These are phyloP conservation scores for Apium graveolens DNA, from an alignment of 129 eudicot genomes.

Conservation along the genomic window DNA sequence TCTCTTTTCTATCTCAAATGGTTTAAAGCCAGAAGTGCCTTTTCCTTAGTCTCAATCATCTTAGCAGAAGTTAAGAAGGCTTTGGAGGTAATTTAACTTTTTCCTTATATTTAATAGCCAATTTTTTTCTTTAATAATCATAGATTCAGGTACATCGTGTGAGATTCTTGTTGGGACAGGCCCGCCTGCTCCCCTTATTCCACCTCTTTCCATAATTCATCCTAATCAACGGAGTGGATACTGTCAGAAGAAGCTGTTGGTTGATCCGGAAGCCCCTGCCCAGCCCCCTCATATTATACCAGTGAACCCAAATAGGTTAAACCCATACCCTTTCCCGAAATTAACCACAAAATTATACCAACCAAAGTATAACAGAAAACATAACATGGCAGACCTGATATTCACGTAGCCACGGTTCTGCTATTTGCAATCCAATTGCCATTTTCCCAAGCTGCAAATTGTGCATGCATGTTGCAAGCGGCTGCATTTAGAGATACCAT, in stretches of 20 bases:
- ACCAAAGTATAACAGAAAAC: not conserved
- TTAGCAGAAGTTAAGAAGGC: not conserved
- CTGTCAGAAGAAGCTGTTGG: too few species aligned
- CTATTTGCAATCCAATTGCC: constrained; percentile 82
- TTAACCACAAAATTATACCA: not conserved
- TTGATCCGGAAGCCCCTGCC: too few species aligned
- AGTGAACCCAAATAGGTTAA: too few species aligned
- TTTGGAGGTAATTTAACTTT: not conserved
- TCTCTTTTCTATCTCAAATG: not conserved
- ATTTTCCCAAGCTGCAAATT: constrained; percentile 68
- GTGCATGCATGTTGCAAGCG: constrained; percentile 94
- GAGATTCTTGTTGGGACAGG: too few species aligned
- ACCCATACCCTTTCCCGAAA: too few species aligned
- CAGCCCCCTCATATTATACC: too few species aligned
- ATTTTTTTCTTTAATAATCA: not conserved
- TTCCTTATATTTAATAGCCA: not conserved
- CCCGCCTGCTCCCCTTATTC: too few species aligned
- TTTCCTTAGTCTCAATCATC: not conserved
- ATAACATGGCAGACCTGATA: constrained; percentile 59
- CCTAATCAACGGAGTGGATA: too few species aligned
- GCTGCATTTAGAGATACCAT: constrained; percentile 37
- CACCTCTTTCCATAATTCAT: too few species aligned
- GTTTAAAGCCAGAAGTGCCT: not conserved
- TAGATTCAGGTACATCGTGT: not conserved
- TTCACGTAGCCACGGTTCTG: constrained; percentile 96